These are phyloP conservation scores for Nemania sp. DNA, from an alignment of 2,329 filamentous ascomycete genomes.

Conservation along the genomic window DNA sequence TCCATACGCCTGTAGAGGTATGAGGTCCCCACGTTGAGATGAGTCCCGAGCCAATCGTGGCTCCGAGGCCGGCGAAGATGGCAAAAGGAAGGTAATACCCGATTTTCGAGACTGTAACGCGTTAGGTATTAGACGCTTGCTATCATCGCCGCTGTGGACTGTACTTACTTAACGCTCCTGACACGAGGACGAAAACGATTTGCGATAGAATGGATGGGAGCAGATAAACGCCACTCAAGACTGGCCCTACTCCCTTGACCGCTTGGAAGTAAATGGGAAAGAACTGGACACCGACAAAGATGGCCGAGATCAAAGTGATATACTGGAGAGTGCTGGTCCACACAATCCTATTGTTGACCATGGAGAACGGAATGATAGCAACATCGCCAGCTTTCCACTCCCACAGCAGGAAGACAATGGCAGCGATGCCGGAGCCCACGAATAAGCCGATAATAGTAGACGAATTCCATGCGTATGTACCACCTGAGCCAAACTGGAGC, in stretches of 20 bases:
- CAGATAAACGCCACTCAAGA: constrained; percentile 41
- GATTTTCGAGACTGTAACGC: constrained; percentile 30
- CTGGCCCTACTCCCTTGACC: constrained; percentile 36
- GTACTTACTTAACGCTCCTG: constrained; percentile 32
- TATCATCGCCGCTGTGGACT: neutral
- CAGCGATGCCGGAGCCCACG: constrained; percentile 40
- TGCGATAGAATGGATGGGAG: constrained; percentile 38
- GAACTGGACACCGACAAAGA: constrained; percentile 44
- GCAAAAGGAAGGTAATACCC: constrained; percentile 39
- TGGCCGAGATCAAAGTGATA: constrained; percentile 48
- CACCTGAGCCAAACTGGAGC: constrained; percentile 48
- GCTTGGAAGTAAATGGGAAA: constrained; percentile 41
- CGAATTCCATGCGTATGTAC: constrained; percentile 45
- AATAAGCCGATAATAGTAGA: constrained; percentile 47
- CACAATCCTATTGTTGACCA: constrained; percentile 50
- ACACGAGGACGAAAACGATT: constrained; percentile 62
- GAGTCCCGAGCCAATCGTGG: constrained; percentile 32
- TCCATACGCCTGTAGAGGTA: constrained; percentile 34
- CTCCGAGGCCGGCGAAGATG: constrained; percentile 28
- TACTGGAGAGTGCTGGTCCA: constrained; percentile 46
- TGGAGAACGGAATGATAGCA: constrained; percentile 53
- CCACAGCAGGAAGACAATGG: constrained; percentile 46
- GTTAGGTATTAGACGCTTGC: neutral
- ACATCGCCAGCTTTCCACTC: constrained; percentile 48
- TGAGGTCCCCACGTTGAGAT: constrained; percentile 35